phyloP scores from a whole-genome alignment of 352 stramenopile species.

The Paralagenidium karlingii region DNA sequence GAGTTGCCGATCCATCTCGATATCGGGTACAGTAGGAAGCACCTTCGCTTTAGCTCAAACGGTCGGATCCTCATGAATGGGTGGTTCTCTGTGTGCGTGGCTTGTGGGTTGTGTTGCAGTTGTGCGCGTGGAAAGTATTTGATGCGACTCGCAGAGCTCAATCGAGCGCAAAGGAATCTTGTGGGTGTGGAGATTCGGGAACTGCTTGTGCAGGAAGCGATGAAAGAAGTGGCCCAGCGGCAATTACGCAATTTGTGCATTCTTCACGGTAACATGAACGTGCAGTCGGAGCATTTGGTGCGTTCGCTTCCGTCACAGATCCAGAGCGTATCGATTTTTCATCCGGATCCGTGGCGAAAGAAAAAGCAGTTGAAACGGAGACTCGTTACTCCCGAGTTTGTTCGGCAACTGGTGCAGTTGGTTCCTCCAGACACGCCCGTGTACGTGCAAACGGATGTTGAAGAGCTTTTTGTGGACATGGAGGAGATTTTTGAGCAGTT shows the following conservation, averaged over 20 bases:
- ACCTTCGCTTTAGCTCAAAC: not conserved
- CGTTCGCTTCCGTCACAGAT: constrained; percentile 35
- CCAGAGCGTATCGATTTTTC: constrained; percentile 76
- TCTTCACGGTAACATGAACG: constrained; percentile 79
- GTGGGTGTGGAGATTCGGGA: constrained; percentile 78
- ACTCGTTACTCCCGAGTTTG: constrained; percentile 59
- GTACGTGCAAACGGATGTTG: constrained; percentile 73
- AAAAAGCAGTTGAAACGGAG: constrained; percentile 76
- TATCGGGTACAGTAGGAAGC: constrained; percentile 32
- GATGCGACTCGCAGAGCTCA: constrained; percentile 35
- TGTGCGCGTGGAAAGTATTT: constrained; percentile 65
- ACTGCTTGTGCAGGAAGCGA: constrained; percentile 54
- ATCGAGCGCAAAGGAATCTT: constrained; percentile 36
- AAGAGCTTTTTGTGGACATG: constrained; percentile 78
- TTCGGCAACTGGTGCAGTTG: constrained; percentile 35
- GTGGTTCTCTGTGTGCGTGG: not conserved
- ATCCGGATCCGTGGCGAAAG: constrained; percentile 85
- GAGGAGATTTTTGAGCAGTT: constrained; percentile 51
- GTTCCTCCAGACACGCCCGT: constrained; percentile 43
- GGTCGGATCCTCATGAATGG: not conserved
- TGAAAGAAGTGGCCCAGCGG: constrained; percentile 20
- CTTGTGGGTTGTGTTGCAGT: not conserved
- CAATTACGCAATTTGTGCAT: constrained; percentile 55
- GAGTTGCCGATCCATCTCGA: constrained; percentile 67
- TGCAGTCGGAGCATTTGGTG: constrained; percentile 49